phyloP scores from a whole-genome alignment of 306 rosid species.

The Quercus suber region DNA sequence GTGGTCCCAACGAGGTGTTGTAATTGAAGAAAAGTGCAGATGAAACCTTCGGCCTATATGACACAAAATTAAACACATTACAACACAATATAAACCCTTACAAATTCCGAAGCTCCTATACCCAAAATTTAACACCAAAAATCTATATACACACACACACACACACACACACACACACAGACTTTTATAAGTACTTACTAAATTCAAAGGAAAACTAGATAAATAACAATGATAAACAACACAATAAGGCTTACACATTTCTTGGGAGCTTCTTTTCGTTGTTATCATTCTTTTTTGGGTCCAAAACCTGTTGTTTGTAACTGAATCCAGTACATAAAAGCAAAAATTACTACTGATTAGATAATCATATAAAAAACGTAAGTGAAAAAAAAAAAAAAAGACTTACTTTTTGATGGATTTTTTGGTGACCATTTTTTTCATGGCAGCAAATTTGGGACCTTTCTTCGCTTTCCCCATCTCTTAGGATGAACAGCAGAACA shows the following conservation, averaged over 20 bases:
- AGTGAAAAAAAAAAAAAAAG: neutral
- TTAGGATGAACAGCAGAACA: neutral
- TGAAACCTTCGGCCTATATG: constrained; percentile 62
- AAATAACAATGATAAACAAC: neutral
- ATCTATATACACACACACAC: too few relatives aligned
- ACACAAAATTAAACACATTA: constrained; percentile 17
- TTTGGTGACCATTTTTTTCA: constrained; percentile 69
- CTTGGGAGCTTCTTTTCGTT: constrained; percentile 66
- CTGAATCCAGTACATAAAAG: constrained; percentile 34
- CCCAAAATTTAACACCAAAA: too few relatives aligned
- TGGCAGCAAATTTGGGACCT: constrained; percentile 83
- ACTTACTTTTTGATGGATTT: constrained; percentile 77
- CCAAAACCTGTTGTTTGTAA: constrained; percentile 74
- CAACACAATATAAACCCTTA: neutral
- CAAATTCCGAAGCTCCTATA: too few relatives aligned
- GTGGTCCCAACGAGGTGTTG: constrained; percentile 88
- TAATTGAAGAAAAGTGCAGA: constrained; percentile 82
- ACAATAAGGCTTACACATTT: constrained; percentile 55
- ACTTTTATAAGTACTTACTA: neutral
- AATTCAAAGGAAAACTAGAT: neutral
- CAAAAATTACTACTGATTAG: too few relatives aligned
- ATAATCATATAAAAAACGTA: neutral
- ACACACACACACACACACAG: too few relatives aligned
- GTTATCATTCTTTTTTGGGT: constrained; percentile 71
- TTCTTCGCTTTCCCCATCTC: constrained; percentile 80